A percentile compares a stretch with the other conserved stretches of the same genome.
Evolutionary conservation across 2,329 filamentous ascomycete genomes (phyloP).

Genomic region (Monosporascus ibericus): DNA sequence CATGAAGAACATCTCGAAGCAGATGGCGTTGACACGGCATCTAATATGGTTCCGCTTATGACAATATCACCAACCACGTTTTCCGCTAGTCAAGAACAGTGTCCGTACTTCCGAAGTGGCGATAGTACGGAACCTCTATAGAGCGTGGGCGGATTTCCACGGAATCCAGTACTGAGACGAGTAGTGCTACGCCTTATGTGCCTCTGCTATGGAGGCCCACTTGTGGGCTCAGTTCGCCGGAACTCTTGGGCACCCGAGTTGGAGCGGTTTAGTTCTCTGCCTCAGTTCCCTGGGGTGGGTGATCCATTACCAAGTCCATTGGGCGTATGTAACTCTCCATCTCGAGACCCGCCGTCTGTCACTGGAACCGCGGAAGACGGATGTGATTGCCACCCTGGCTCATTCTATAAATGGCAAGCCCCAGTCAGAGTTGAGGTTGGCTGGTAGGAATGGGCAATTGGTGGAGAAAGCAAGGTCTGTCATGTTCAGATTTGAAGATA

Average conservation of each 20-base stretch:
- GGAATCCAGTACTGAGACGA: too few relatives aligned
- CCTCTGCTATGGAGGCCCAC: too few relatives aligned
- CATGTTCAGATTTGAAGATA: slow-evolving; percentile 10
- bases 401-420: slow-evolving; percentile 14
- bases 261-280: slow-evolving; percentile 6
- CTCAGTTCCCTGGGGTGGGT: slow-evolving; percentile 11
- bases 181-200: too few relatives aligned
- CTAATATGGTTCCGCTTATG: too few relatives aligned
- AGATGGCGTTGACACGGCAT: too few relatives aligned
- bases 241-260: slow-evolving; percentile 12
- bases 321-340: slow-evolving; percentile 15
- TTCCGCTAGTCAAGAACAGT: too few relatives aligned
- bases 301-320: slow-evolving; percentile 12
- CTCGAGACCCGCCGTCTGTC: slow-evolving; percentile 9
- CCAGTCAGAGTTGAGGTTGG: slow-evolving; percentile 11
- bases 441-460: slow-evolving; percentile 9
- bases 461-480: slow-evolving; percentile 8
- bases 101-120: too few relatives aligned
- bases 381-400: slow-evolving; percentile 13
- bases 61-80: too few relatives aligned
- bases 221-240: not conserved
- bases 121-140: too few relatives aligned
- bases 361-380: slow-evolving; percentile 13
- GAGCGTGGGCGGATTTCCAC: too few relatives aligned
- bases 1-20: too few relatives aligned